Base-by-base conservation (phyloP, 192 early-diverging fungal species). In the Podila epigama region DNA sequence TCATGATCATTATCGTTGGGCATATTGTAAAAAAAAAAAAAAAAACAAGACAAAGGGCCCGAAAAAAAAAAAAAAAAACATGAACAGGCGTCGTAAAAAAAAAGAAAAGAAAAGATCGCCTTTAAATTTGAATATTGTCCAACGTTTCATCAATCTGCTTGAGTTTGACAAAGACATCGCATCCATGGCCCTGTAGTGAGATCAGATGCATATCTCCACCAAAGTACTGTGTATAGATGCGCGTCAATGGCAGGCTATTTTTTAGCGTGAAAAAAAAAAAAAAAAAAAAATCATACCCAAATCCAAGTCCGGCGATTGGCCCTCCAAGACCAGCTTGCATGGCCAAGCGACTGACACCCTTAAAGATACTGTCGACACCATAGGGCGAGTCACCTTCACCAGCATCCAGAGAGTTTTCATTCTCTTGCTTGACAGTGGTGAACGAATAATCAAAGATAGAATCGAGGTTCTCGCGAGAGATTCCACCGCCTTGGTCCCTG, bases 371-470 rank as follows among this genome's bases (percentile, higher is more conserved):
- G 28, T 79, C 80, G 1, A 40, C 50, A 25, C 40, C 48, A 33
- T 65, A 59, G 12, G 73, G 73, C 9, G 73, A 68, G 44, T 77
- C 66, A 4, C 77, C 66, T 1, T 40, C 51, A 2, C 64, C 68
- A 28, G 61, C 60, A 31, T 59, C 66, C 22, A 67, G 63, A 12
- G 63, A 34, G 51, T 81, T 69, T 12, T 92, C 89, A 50, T 88
- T 85, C 32, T 82, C 82, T 34, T 88, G 86, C 52, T 89, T 84
- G 20, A 96, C 93, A 5, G 96, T 96, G 12, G 97, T 96, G 82
- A 91, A 97, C 5, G 91, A 93, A 79, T 97, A 98, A 60, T 98
- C 95, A 84, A 95, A 98, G 3, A 96, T 86, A 20, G 88, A 85
- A 32, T 81, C 82, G 70, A 94, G 75, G 66, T 95, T 92, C 60